These are phyloP conservation scores for Penicillium nordicum DNA, from an alignment of 2,329 filamentous ascomycete genomes.

Conservation along the genomic window DNA sequence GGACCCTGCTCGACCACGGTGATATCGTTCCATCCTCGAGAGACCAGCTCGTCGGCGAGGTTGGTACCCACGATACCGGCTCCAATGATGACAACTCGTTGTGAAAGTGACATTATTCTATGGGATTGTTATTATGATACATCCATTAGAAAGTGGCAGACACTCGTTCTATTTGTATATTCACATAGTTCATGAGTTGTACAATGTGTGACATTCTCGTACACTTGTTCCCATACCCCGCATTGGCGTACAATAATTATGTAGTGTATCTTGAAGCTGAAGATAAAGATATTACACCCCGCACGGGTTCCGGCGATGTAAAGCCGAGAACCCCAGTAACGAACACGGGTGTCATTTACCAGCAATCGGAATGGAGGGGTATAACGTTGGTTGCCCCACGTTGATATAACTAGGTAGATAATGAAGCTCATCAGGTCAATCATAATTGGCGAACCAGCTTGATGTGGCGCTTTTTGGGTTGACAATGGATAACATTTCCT, in stretches of 20 bases:
- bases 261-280: not conserved
- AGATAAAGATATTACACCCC: slow-evolving; percentile 7
- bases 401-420: not conserved
- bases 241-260: not conserved
- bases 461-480: not conserved
- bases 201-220: slow-evolving; percentile 2
- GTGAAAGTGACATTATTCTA: slow-evolving; percentile 32
- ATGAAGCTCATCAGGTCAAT: not conserved
- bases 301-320: slow-evolving; percentile 12
- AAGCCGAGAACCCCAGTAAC: slow-evolving; percentile 3
- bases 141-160: not conserved
- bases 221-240: not conserved
- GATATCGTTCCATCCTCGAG: slow-evolving; percentile 61
- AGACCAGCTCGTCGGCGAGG: slow-evolving; percentile 61
- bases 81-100: slow-evolving; percentile 58
- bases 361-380: not conserved
- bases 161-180: not conserved
- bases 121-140: not conserved
- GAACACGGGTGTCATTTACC: not conserved
- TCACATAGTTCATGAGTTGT: not conserved
- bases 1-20: slow-evolving; percentile 65
- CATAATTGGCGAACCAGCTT: not conserved
- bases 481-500: slow-evolving; percentile 3
- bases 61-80: slow-evolving; percentile 64
- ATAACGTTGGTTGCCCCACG: not conserved